A percentile compares a stretch with the other conserved stretches of the same genome.
phyloP scores from a whole-genome alignment of 129 eudicot genomes.

The Chrysanthemum makinoi region DNA sequence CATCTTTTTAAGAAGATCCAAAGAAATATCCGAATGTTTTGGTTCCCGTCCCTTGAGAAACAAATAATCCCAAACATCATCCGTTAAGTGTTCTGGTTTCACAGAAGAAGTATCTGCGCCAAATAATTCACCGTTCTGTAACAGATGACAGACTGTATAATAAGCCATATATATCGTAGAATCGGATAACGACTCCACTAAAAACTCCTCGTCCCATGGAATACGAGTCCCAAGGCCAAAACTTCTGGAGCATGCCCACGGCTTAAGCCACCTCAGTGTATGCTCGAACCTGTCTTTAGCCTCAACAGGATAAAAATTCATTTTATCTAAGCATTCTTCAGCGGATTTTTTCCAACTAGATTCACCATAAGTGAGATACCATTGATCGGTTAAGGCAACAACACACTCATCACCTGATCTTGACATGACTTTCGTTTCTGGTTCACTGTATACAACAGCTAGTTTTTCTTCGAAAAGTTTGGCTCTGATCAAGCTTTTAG shows the following conservation, averaged over 20 bases:
- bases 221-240: conserved; percentile 89
- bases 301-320: conserved; percentile 75
- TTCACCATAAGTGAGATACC: conserved; percentile 87
- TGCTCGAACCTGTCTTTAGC: conserved; percentile 76
- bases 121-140: conserved; percentile 70
- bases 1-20: conserved; percentile 56
- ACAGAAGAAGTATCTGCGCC: conserved; percentile 51
- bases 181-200: conserved; percentile 83
- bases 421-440: conserved; percentile 81
- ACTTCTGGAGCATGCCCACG: conserved; percentile 85
- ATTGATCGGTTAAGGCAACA: conserved; percentile 90
- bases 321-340: conserved; percentile 60
- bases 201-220: conserved; percentile 80
- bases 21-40: conserved; percentile 41
- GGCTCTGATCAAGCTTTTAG: conserved; percentile 44
- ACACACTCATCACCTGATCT: conserved; percentile 96
- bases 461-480: conserved; percentile 50
- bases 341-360: conserved; percentile 53
- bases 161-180: conserved; percentile 88
- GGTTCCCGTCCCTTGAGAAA: conserved; percentile 64
- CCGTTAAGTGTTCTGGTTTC: conserved; percentile 67
- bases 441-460: conserved; percentile 67
- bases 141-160: conserved; percentile 68
- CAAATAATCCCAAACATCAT: conserved; percentile 81
- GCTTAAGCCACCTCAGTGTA: conserved; percentile 77